These are phyloP conservation scores for Aspergillus sp. DNA, from an alignment of 2,329 filamentous ascomycete species.

Conservation along the genomic window DNA sequence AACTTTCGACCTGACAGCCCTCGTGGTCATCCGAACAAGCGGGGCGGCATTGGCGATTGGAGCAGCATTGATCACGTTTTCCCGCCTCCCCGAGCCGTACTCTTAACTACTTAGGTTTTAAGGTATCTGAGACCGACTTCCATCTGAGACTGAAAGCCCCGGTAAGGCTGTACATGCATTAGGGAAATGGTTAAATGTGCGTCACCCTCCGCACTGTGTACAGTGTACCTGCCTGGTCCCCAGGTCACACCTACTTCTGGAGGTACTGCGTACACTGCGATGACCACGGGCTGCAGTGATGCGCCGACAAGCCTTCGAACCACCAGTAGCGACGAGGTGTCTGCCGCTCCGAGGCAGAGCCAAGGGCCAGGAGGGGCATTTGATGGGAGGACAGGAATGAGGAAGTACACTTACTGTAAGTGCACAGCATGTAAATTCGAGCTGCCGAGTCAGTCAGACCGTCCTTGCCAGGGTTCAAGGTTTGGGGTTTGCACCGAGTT, in stretches of 20 bases:
- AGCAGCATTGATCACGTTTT: slow-evolving; percentile 18
- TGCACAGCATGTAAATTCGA: not conserved
- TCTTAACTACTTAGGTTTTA: not conserved
- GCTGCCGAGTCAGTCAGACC: slow-evolving; percentile 3
- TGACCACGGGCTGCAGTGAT: not conserved
- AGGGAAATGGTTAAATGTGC: not conserved
- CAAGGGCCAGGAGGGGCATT: too few relatives aligned
- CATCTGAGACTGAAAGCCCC: slow-evolving; percentile 9
- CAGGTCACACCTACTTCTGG: not conserved
- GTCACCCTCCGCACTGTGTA: slow-evolving; percentile 5
- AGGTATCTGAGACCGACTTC: slow-evolving; percentile 1
- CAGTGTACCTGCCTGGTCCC: slow-evolving; percentile 1
- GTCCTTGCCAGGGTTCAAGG: slow-evolving; percentile 4
- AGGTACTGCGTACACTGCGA: not conserved
- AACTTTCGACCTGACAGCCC: slow-evolving; percentile 13
- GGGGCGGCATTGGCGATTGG: slow-evolving; percentile 17
- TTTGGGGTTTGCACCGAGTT: slow-evolving; percentile 3
- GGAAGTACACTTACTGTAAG: too few relatives aligned
- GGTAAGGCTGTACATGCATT: slow-evolving; percentile 21
- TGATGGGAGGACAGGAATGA: too few relatives aligned
- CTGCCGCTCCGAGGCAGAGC: not conserved
- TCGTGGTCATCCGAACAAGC: slow-evolving; percentile 24
- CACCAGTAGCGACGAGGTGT: not conserved
- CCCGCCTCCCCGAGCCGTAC: slow-evolving; percentile 7
- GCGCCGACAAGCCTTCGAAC: not conserved